Evolutionary conservation across 441 rosid species (phyloP), one percentile per base, ranked within the genome.

Genomic region (Brassica balearica): DNA sequence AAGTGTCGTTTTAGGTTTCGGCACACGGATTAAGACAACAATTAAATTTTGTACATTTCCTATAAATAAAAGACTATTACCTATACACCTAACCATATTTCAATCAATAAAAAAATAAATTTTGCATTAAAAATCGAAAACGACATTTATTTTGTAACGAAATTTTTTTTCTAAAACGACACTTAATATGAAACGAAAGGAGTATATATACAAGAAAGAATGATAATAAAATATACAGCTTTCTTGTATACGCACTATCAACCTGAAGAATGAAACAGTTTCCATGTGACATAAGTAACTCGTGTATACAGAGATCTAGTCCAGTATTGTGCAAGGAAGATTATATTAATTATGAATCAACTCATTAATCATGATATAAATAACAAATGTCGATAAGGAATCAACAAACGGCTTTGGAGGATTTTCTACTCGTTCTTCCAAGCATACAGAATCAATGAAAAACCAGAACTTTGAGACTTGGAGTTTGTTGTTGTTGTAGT

Each of bases 371-470:
- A 59, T 32, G 68, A 66, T 69, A 76, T 58, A 60, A 46, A 71
- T 41, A 71, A 71, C 27, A 76, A 76, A 66, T 70, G 74, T 75
- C 36, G 80, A 70, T 32, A 75, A 65, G 76, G 62, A 69, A 74
- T 74, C 72, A 80, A 74, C 76, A 74, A 5, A 61, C 67, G 34
- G 36, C 76, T 74, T 68, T 51, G 0, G 15, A 65, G 25, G 19
- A 1, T 29, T 15, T 55, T 36, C 86, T 86, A 91, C 79, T 89
- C 95, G 76, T 81, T 87, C 85, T 88, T 94, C 98, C 98, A 91
- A 38, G 97, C 98, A 65, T 85, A 86, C 85, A 92, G 82, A 63
- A 87, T 76, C 77, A 94, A 76, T 2, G 98, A 92, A 85, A 94
- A 94, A 51, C 89, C 94, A 77, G 84, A 88, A 79, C 86, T 92